Evolutionary conservation across 2,329 filamentous ascomycete genomes (phyloP), one percentile per base, ranked within the genome.

Genomic region (Claviceps sp.): DNA sequence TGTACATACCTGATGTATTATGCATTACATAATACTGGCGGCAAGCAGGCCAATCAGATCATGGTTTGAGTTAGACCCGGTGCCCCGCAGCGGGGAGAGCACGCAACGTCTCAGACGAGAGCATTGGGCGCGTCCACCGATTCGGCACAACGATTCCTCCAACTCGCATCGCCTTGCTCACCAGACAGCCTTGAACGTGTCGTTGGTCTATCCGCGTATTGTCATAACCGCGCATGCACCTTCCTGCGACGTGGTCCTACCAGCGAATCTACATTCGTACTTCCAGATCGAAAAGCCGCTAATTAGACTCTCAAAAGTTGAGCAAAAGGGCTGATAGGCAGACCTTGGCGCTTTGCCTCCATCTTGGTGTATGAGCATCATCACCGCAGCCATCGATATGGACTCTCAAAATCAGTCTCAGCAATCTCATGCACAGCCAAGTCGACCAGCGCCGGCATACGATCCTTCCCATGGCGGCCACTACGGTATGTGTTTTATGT

Each of bases 401-500:
- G 69, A 71, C 54, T 59, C 67, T 43, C 68, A 70, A 54, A 67
- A 67, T 53, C 71, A 76, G 50, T 69, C 75, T 55, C 70, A 72
- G 54, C 67, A 78, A 54, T 70, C 76, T 55, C 78, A 79, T 62
- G 63, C 68, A 48, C 80, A 83, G 63, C 74, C 77, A 63, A 74
- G 71, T 61, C 77, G 79, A 58, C 73, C 77, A 57, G 75, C 78
- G 61, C 81, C 81, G 16, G 76, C 79, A n/a, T 89, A 89, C 66
- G 85, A 89, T 68, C 80, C 80, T 49, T 76, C 72, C 59, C 81
- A 85, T 63, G 85, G 84, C 55, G 86, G 86, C 50, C 86, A 89
- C 67, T 89, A 89, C 72, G 85, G 85, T 88, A 71, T 70, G 76
- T 58, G 22, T n/a, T 36, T 42, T 48, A 34, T 47, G 46, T 41